Percentiles rank a stretch among this genome's conserved stretches.
phyloP scores from a whole-genome alignment of 306 rosid species.

The Trichosanthes cucumerina region DNA sequence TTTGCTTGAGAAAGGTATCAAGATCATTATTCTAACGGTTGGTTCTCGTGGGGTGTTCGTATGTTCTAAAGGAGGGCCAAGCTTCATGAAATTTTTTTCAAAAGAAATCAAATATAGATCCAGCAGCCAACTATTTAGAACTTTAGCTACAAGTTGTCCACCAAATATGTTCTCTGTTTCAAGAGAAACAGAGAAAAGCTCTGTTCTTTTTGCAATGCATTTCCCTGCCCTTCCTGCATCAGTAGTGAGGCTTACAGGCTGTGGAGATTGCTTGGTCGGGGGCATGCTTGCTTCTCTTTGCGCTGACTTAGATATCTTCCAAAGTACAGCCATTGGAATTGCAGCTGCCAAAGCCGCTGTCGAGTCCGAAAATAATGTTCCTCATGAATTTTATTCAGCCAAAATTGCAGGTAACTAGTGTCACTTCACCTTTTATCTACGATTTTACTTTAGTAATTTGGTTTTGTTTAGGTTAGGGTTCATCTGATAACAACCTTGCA shows the following conservation, averaged over 20 bases:
- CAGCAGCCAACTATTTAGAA: slow-evolving; percentile 26
- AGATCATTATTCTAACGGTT: slow-evolving; percentile 57
- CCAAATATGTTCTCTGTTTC: slow-evolving; percentile 20
- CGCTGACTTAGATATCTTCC: slow-evolving; percentile 70
- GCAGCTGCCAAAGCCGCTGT: slow-evolving; percentile 79
- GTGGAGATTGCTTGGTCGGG: slow-evolving; percentile 96
- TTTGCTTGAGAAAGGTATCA: slow-evolving; percentile 68
- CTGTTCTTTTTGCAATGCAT: slow-evolving; percentile 56
- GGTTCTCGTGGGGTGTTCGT: slow-evolving; percentile 66
- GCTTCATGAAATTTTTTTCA: slow-evolving; percentile 21
- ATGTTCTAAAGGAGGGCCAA: slow-evolving; percentile 53
- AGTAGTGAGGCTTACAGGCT: slow-evolving; percentile 73
- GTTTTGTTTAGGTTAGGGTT: neutral
- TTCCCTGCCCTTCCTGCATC: slow-evolving; percentile 74
- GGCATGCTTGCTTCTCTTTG: slow-evolving; percentile 60
- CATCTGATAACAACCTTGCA: neutral
- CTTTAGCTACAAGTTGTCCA: slow-evolving; percentile 39
- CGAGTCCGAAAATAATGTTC: slow-evolving; percentile 68
- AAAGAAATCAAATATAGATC: slow-evolving; percentile 18
- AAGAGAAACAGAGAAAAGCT: slow-evolving; percentile 26
- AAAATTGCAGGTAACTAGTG: slow-evolving; percentile 42
- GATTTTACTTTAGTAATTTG: neutral
- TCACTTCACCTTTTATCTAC: neutral
- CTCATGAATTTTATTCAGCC: slow-evolving; percentile 37
- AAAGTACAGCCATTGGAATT: slow-evolving; percentile 75